Evolutionary conservation across 805 yeast genomes (phyloP).

Genomic region (Candida awuae): DNA sequence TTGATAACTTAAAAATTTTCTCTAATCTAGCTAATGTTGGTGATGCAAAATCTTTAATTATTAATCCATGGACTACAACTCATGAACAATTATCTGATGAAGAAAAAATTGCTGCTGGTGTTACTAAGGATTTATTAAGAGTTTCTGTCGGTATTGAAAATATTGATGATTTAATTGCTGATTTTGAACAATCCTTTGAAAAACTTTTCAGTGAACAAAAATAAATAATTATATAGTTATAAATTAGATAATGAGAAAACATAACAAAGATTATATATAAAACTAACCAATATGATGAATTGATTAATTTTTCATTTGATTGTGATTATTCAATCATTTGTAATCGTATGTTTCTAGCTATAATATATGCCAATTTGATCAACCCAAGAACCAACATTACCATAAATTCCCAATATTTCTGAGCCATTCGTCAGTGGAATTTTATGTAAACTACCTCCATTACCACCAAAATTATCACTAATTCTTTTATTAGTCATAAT

Average conservation of each 20-base stretch:
- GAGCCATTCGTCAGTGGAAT: slow-evolving; percentile 59
- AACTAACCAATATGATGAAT: too few relatives aligned
- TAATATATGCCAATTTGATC: slow-evolving; percentile 68
- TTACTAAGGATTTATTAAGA: slow-evolving; percentile 80
- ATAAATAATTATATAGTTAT: background rate
- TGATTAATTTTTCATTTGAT: background rate
- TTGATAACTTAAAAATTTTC: slow-evolving; percentile 75
- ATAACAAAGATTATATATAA: too few relatives aligned
- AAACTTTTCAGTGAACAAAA: slow-evolving; percentile 35
- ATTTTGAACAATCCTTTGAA: slow-evolving; percentile 79
- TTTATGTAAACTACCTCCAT: slow-evolving; percentile 51
- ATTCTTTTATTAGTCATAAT: slow-evolving; percentile 54
- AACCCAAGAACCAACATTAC: slow-evolving; percentile 62
- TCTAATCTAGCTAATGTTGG: slow-evolving; percentile 96
- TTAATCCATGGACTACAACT: slow-evolving; percentile 93
- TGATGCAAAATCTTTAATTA: slow-evolving; percentile 89
- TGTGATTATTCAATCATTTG: too few relatives aligned
- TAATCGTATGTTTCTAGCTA: slow-evolving; percentile 19
- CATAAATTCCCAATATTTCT: slow-evolving; percentile 61
- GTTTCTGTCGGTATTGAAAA: slow-evolving; percentile 86
- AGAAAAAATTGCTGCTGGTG: slow-evolving; percentile 80
- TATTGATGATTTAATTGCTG: slow-evolving; percentile 84
- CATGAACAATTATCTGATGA: slow-evolving; percentile 84
- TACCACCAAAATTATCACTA: slow-evolving; percentile 58
- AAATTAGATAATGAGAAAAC: too few relatives aligned